These are phyloP conservation scores for Coemansia pectinata DNA, from an alignment of 192 early-diverging fungal species.

Conservation along the genomic window DNA sequence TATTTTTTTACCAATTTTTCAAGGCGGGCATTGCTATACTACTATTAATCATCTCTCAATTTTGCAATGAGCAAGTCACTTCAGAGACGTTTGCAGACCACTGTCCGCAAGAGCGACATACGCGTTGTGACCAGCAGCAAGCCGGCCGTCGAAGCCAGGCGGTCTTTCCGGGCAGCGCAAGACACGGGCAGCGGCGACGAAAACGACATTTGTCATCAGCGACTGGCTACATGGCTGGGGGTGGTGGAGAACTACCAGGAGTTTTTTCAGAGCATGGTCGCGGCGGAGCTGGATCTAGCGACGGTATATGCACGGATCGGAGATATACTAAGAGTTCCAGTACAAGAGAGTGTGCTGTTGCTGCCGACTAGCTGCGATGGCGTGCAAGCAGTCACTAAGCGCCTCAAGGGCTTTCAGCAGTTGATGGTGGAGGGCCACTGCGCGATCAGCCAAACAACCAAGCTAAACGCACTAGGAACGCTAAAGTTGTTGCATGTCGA, in stretches of 20 bases:
- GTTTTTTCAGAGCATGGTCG: conserved; percentile 51
- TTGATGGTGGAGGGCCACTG: conserved; percentile 48
- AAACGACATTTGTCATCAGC: conserved; percentile 45
- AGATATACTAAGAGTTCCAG: conserved; percentile 42
- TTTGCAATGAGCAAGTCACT: conserved; percentile 11
- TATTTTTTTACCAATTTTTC: not conserved
- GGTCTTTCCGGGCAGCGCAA: conserved; percentile 27
- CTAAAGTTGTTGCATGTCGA: conserved; percentile 17
- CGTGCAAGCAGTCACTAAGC: conserved; percentile 24
- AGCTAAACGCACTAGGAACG: conserved; percentile 18
- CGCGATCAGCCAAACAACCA: conserved; percentile 32
- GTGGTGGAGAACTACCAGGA: conserved; percentile 43
- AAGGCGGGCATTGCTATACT: not conserved
- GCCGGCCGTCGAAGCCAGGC: not conserved
- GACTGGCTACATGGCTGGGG: conserved; percentile 41
- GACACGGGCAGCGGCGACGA: conserved; percentile 39
- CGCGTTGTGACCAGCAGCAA: conserved; percentile 22
- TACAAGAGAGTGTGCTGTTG: conserved; percentile 33
- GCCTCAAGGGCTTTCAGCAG: conserved; percentile 48
- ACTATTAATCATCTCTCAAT: not conserved
- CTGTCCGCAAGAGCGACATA: conserved; percentile 52
- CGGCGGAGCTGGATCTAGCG: conserved; percentile 50
- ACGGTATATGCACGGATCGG: conserved; percentile 54
- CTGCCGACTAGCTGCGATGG: conserved; percentile 24
- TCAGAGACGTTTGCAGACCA: conserved; percentile 17